These are phyloP conservation scores for Russula compacta DNA, from an alignment of 768 basidiomycete genomes.

Conservation along the genomic window DNA sequence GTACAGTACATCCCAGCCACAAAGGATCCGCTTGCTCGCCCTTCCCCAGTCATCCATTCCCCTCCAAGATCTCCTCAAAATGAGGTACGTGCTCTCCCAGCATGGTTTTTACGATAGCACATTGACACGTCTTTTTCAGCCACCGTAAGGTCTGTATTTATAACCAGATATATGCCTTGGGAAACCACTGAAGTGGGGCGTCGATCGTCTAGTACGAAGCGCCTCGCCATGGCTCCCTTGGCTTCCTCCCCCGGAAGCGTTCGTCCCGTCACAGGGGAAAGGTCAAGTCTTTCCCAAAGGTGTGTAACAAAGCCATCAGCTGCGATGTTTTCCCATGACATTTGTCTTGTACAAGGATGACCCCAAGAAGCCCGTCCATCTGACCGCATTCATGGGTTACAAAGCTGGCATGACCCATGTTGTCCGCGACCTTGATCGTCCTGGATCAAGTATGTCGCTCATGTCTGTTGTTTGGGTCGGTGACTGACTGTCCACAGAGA, in stretches of 20 bases:
- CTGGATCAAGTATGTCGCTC: conserved; percentile 83
- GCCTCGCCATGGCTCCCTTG: conserved; percentile 95
- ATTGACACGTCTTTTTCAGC: conserved; percentile 35
- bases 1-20: conserved; percentile 21
- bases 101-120: not conserved
- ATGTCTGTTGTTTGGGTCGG: not conserved
- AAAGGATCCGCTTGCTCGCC: not conserved
- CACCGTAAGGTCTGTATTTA: conserved; percentile 68
- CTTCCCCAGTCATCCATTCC: not conserved
- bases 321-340: not conserved
- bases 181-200: conserved; percentile 23
- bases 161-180: conserved; percentile 10
- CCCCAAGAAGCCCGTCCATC: conserved; percentile 96
- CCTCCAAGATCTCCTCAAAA: conserved; percentile 26
- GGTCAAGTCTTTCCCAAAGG: conserved; percentile 99
- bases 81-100: conserved; percentile 29
- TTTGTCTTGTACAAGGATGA: conserved; percentile 65
- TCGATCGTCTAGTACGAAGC: conserved; percentile 75
- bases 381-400: conserved; percentile 98
- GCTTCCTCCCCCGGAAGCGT: conserved; percentile 95
- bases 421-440: conserved; percentile 97
- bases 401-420: conserved; percentile 99
- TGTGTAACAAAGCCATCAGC: conserved; percentile 29
- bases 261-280: conserved; percentile 96
- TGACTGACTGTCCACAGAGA: conserved; percentile 48